Percentiles rank a stretch among this genome's conserved stretches.
Conservation (phyloP, 305 asterid genomes). For the Fraxinus paxiana region DNA sequence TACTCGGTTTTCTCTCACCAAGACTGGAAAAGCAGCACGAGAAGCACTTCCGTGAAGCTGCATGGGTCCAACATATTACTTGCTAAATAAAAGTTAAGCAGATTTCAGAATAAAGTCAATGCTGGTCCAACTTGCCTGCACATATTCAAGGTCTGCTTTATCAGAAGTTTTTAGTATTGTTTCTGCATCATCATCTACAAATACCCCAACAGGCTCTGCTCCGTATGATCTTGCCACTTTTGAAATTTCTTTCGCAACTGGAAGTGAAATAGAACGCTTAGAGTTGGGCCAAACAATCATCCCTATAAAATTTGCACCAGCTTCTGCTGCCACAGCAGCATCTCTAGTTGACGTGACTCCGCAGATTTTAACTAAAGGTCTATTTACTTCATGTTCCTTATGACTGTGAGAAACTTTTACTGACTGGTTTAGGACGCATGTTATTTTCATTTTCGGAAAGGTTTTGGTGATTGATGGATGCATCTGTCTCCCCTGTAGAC, state of each 20-base stretch:
- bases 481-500: conserved; percentile 25
- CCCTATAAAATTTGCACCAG: conserved; percentile 86
- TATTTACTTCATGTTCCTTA: conserved; percentile 28
- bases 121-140: conserved; percentile 52
- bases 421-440: conserved; percentile 32
- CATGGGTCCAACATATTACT: conserved; percentile 17
- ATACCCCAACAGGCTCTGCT: conserved; percentile 87
- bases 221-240: conserved; percentile 66
- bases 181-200: conserved; percentile 78
- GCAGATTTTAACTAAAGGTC: conserved; percentile 85
- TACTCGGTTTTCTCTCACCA: conserved; percentile 49
- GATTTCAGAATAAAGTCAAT: conserved; percentile 13
- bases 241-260: conserved; percentile 82
- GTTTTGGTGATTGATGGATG: conserved; percentile 20
- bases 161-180: conserved; percentile 67
- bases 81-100: conserved; percentile 13
- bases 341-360: conserved; percentile 81
- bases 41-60: conserved; percentile 94
- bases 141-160: conserved; percentile 72
- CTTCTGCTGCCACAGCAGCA: conserved; percentile 92
- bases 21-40: conserved; percentile 54
- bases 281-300: conserved; percentile 96
- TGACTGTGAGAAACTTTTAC: conserved; percentile 26
- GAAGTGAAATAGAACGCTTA: conserved; percentile 68
- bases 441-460: conserved; percentile 30